Evolutionary conservation across 768 basidiomycete species (phyloP), one percentile per base, ranked within the genome.

Genomic region (Termitomyces sp.): DNA sequence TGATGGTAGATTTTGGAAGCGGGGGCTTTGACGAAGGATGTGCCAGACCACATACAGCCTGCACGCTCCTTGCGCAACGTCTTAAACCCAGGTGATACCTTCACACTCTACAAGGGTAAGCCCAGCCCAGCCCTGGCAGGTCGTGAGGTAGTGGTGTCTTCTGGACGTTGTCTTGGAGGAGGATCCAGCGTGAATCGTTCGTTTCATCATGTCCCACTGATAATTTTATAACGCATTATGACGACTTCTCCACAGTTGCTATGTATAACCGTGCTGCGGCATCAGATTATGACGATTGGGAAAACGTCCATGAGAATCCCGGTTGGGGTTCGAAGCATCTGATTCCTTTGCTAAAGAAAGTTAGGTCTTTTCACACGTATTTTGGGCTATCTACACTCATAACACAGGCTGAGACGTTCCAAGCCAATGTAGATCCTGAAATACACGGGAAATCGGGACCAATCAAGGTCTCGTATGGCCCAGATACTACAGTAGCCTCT

Each of bases 171-270:
- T 36, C 60, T 89, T 5, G n/a, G n/a, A n/a, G n/a, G n/a, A n/a
- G n/a, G n/a, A n/a, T n/a, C n/a, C n/a, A n/a, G n/a, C n/a, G n/a
- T 87, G 16, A 88, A 86, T 58, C 82, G 84, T 84, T 46, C 48
- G 76, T 51, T 25, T 31, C 25, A 22, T n/a, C 39, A 6, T 25
- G 3, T 13, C 22, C 27, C n/a, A 6, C 4, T 1, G 15, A 20
- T 31, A n/a, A n/a, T n/a, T n/a, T n/a, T n/a, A n/a, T n/a, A n/a
- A n/a, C n/a, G n/a, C n/a, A n/a, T n/a, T n/a, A n/a, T n/a, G n/a
- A n/a, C n/a, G n/a, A 46, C 12, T 6, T 7, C 27, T 13, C 13
- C 12, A 22, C 32, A 79, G 77, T 77, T 56, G 73, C 75, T 63
- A 73, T 81, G 73, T 87, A 86, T 57, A 79, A 76, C 0, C 77